Evolutionary conservation across 305 asterid genomes (phyloP), one percentile per base, ranked within the genome.

Genomic region (Rubia occidens): DNA sequence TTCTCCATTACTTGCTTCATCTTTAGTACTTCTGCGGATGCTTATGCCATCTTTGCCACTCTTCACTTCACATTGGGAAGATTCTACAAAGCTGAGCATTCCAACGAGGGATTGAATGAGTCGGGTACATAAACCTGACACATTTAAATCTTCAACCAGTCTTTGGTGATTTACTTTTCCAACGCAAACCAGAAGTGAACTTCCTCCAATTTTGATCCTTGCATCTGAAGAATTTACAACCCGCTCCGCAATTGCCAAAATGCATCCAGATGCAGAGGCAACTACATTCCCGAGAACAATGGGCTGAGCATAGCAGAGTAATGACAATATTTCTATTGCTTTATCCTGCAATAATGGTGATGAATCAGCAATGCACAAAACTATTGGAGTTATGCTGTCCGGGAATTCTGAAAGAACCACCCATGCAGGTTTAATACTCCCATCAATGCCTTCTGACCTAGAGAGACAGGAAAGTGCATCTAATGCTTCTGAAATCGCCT

Each of bases 131-230:
- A 84, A 84, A 70, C 81, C 79, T 68, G 91, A 85, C 77, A 72
- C 84, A 73, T 84, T 85, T 71, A 95, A 74, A 72, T 95, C 98
- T 78, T 88, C 98, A 67, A 87, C 82, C 40, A 89, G 87, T 69
- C 84, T 88, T 72, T 85, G 92, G 75, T 85, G 88, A 83, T 89
- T 87, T 75, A 89, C 95, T 81, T 86, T 95, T 49, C 88, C 80
- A 68, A 91, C 66, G 74, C 99, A 95, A 53, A 85, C 95, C 73
- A 95, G 95, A 75, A 95, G 95, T 60, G 98, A 93, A 74, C 96
- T 83, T 76, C 99, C 99, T 71, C 99, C 99, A 68, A 89, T 85
- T 82, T 91, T 86, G 68, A 91, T 84, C 74, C 84, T 76, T 55
- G 84, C 74, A 82, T 82, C 82, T 60, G 88, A 67, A 76, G 96